These are phyloP conservation scores for Ogataea zsoltii DNA, from an alignment of 805 yeast species.

Conservation along the genomic window DNA sequence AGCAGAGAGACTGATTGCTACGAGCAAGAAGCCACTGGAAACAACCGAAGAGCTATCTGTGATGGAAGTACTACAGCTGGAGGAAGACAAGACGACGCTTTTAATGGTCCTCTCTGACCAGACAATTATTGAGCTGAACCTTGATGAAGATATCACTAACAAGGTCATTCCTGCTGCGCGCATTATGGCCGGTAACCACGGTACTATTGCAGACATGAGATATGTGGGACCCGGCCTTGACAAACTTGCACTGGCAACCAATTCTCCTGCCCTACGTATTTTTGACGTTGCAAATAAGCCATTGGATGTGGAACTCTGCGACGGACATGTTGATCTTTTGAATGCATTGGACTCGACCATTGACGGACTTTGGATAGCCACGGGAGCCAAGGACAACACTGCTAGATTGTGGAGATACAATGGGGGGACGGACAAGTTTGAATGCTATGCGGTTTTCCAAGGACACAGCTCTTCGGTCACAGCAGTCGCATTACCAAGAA, in stretches of 20 bases:
- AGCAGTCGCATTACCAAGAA: constrained; percentile 73
- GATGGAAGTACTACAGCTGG: constrained; percentile 47
- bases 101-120: constrained; percentile 79
- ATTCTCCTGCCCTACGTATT: constrained; percentile 83
- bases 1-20: constrained; percentile 47
- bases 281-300: constrained; percentile 60
- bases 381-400: constrained; percentile 87
- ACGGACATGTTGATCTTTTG: constrained; percentile 85
- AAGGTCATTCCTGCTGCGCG: constrained; percentile 44
- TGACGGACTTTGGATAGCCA: constrained; percentile 88
- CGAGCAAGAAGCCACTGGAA: constrained; percentile 48
- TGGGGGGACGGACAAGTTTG: constrained; percentile 40
- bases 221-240: constrained; percentile 65
- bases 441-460: constrained; percentile 59
- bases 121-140: constrained; percentile 48
- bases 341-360: constrained; percentile 74
- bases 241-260: constrained; percentile 83
- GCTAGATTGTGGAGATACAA: constrained; percentile 81
- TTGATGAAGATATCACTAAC: constrained; percentile 27
- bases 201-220: constrained; percentile 87
- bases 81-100: constrained; percentile 36
- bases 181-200: constrained; percentile 89
- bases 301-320: constrained; percentile 61
- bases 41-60: constrained; percentile 75
- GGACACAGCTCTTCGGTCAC: constrained; percentile 91